A percentile compares a stretch with the other conserved stretches of the same genome.
These are phyloP conservation scores for Dactylonectria macrodidyma DNA, from an alignment of 2,329 filamentous ascomycete species.

Conservation along the genomic window DNA sequence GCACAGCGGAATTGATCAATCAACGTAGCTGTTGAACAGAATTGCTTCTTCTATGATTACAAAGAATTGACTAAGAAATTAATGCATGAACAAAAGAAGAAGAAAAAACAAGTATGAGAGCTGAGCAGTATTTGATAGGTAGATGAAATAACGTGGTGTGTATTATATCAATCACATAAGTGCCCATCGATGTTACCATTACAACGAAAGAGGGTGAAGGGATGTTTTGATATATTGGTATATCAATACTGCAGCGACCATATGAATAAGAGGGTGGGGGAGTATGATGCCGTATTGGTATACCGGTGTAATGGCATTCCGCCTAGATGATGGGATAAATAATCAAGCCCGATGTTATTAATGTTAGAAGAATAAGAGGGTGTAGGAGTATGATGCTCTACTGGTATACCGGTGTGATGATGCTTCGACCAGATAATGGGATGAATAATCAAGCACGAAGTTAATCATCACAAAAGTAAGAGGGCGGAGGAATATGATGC, in stretches of 20 bases:
- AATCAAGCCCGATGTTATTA: neutral
- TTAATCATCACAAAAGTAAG: rapidly evolving
- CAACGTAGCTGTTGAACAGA: too few species aligned
- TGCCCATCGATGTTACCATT: constrained; percentile 14
- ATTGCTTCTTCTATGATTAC: too few species aligned
- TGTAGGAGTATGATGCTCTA: too few species aligned
- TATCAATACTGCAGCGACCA: constrained; percentile 19
- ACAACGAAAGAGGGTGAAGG: constrained; percentile 23
- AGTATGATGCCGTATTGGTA: neutral
- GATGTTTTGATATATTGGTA: constrained; percentile 22
- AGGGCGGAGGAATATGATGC: too few species aligned
- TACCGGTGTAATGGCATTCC: neutral
- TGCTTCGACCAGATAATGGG: too few species aligned
- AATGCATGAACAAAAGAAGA: constrained; percentile 3
- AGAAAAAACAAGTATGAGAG: too few species aligned
- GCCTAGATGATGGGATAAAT: neutral
- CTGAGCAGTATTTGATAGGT: too few species aligned
- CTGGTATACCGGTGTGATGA: too few species aligned
- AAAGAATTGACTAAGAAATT: constrained; percentile 17
- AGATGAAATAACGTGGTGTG: neutral
- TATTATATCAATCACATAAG: constrained; percentile 8
- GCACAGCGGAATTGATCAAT: too few species aligned
- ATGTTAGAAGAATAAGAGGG: too few species aligned
- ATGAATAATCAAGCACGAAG: too few species aligned
- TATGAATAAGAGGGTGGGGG: neutral